Percentiles rank a stretch among this genome's conserved stretches.
These are phyloP conservation scores for Colletotrichum tropicale DNA, from an alignment of 2,329 filamentous ascomycete species.

Conservation along the genomic window DNA sequence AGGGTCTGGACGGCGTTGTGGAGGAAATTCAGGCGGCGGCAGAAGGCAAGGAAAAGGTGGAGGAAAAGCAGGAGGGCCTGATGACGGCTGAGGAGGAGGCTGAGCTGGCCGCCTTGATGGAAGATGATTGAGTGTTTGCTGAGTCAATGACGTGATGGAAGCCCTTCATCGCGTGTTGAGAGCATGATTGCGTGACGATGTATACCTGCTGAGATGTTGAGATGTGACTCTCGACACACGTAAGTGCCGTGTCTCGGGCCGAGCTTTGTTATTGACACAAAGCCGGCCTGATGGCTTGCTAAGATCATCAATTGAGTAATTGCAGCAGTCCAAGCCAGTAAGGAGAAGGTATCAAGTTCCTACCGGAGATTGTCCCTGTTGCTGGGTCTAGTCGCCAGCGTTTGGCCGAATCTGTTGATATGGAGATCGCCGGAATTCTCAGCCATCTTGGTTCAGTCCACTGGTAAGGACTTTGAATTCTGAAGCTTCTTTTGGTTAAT, in stretches of 20 bases:
- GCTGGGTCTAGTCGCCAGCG: neutral
- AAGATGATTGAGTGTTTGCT: slow-evolving; percentile 57
- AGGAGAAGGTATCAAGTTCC: neutral
- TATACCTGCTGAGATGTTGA: neutral
- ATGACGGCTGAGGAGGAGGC: slow-evolving; percentile 91
- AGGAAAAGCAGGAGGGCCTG: slow-evolving; percentile 51
- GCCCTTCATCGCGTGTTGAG: neutral
- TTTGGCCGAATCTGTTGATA: neutral
- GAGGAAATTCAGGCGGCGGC: slow-evolving; percentile 47
- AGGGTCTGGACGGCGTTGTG: slow-evolving; percentile 53
- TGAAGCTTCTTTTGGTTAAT: neutral
- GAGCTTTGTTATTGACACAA: neutral
- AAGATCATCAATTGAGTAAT: neutral
- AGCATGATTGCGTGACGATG: neutral
- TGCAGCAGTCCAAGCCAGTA: neutral
- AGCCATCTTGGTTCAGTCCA: neutral
- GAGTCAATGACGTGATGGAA: neutral
- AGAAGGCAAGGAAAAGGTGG: slow-evolving; percentile 44
- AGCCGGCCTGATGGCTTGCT: neutral
- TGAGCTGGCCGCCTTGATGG: slow-evolving; percentile 91
- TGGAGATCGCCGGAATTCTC: neutral
- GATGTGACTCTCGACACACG: neutral
- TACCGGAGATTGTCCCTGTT: neutral
- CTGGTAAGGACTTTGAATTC: neutral
- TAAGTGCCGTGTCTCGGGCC: neutral